Base-by-base conservation (phyloP, 805 yeast species). In the Suhomyces sp. region DNA sequence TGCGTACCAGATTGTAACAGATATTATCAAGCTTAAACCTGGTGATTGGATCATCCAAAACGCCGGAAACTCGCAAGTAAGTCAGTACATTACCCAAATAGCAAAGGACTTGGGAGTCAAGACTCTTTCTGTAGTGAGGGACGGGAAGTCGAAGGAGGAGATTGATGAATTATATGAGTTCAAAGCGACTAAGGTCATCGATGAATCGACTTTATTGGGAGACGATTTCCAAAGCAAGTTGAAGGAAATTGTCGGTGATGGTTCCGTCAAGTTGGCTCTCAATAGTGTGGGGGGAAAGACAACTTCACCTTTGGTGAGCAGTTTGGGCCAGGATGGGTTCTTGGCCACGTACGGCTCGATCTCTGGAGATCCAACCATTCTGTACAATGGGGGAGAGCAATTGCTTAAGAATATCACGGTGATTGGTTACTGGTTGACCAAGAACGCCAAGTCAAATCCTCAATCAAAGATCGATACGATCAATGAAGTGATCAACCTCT, bases 401-500 rank as follows among this genome's bases (percentile, higher is more conserved):
- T 51, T 62, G 39, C 57, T 48, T 42, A 61, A 59, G 36, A 57
- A 60, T 39, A 44, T 61, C 34, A 48, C 56, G 12, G 44, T 56
- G 19, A 46, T 36, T 13, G 51, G 61, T 12, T 62, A 56, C 47
- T 62, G 67, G 66, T 47, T 61, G 28, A 57, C 60, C 21, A 36
- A 50, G 12, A 60, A 58, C 37, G 47, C 46, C 28, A 31, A 33
- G 16, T 25, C 19, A 3, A 25, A 83, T 47, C 91, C 93, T 3
- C 70, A 70, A 19, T 67, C 70, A 21, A 83, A 83, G 55, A 66
- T 69, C 26, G 63, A 66, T 3, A 74, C 82, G n/a, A 67, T 85
- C 19, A 43, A 63, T 6, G 75, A 68, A 21, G 66, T 88, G 26
- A 65, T 83, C 27, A 64, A 75, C 30, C 61, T 83, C 45, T 82